Evolutionary conservation across 73 alveolate genomes (phyloP).

Genomic region (Tetrahymena elliotti): DNA sequence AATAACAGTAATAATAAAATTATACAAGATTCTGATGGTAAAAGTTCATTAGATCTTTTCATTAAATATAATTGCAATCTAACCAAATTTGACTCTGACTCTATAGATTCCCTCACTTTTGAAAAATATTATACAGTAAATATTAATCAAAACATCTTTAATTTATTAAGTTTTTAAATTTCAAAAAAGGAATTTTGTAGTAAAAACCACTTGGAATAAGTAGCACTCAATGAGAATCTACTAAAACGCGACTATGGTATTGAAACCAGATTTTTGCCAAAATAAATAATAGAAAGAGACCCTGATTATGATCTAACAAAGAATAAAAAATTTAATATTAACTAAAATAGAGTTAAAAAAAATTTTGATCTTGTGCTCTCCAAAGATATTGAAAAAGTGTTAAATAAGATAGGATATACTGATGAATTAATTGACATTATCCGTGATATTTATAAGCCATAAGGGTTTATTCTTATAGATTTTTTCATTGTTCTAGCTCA

Average conservation of each 20-base stretch:
- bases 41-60: slow-evolving; percentile 3
- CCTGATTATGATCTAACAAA: neutral
- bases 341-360: neutral
- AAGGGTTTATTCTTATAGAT: slow-evolving; percentile 30
- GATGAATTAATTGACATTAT: slow-evolving; percentile 20
- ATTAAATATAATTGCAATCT: neutral
- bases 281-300: slow-evolving; percentile 35
- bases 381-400: neutral
- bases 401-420: neutral
- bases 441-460: neutral
- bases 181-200: slow-evolving; percentile 11
- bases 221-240: neutral
- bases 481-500: slow-evolving; percentile 24
- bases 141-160: neutral
- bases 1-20: neutral
- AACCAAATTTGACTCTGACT: slow-evolving; percentile 23
- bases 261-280: slow-evolving; percentile 13
- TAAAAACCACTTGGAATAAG: slow-evolving; percentile 10
- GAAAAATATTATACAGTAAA: neutral
- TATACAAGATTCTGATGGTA: neutral
- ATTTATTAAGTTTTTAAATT: too few relatives aligned
- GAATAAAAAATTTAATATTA: neutral
- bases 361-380: neutral
- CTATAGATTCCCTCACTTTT: slow-evolving; percentile 12
- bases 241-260: slow-evolving; percentile 8